A percentile compares a stretch with the other conserved stretches of the same genome.
These are phyloP conservation scores for Angomonas ambiguus DNA, from an alignment of 208 protist species.

Conservation along the genomic window DNA sequence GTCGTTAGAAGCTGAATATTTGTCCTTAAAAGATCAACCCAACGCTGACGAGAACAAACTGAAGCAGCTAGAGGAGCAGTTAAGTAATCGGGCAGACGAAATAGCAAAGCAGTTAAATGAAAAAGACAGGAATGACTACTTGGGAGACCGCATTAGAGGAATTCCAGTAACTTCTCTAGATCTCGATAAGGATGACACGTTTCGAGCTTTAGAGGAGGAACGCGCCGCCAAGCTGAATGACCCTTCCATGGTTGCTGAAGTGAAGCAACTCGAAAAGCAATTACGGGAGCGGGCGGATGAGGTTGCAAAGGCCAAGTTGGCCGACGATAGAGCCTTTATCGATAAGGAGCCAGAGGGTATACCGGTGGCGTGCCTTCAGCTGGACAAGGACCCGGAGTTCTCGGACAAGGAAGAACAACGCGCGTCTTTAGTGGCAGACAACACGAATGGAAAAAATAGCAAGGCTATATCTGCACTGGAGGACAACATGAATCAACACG, in stretches of 20 bases:
- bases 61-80: slow-evolving; percentile 17
- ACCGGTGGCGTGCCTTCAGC: slow-evolving; percentile 24
- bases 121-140: slow-evolving; percentile 31
- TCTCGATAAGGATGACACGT: slow-evolving; percentile 50
- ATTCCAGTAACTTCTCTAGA: slow-evolving; percentile 34
- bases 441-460: slow-evolving; percentile 19
- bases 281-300: slow-evolving; percentile 36
- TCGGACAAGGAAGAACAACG: slow-evolving; percentile 31
- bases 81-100: slow-evolving; percentile 37
- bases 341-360: slow-evolving; percentile 42
- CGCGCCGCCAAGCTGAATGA: slow-evolving; percentile 20
- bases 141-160: slow-evolving; percentile 35
- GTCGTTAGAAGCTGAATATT: slow-evolving; percentile 20
- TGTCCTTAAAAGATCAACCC: slow-evolving; percentile 18
- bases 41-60: slow-evolving; percentile 19
- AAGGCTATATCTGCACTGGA: slow-evolving; percentile 29
- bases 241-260: slow-evolving; percentile 16
- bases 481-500: slow-evolving; percentile 47
- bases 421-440: slow-evolving; percentile 25
- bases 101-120: slow-evolving; percentile 44
- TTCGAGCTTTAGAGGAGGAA: slow-evolving; percentile 31
- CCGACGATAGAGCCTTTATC: slow-evolving; percentile 34
- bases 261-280: slow-evolving; percentile 30
- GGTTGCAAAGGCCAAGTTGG: slow-evolving; percentile 24
- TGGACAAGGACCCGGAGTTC: slow-evolving; percentile 36